Base-by-base conservation (phyloP, 2,329 filamentous ascomycete species). In the Curvularia sp. region DNA sequence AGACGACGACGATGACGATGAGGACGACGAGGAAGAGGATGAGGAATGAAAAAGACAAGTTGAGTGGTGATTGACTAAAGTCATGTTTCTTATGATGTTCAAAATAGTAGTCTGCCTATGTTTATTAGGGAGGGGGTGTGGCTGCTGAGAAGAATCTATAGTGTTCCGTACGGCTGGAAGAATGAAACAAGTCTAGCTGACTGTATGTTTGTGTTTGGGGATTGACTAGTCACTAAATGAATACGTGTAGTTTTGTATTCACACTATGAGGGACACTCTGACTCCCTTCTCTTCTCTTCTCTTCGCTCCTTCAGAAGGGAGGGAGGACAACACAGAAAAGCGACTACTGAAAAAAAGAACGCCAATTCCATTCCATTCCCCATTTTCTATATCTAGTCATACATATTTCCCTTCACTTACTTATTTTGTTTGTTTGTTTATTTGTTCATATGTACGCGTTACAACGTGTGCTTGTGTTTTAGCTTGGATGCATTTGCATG, bases 1-100 rank as follows among this genome's bases (percentile, higher is more conserved):
- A 0, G 69, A 69, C 0, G 69, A 71, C 0, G 66, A 72, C 2
- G 67, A 71, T 1, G 63, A 67, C 10, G 67, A 69, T 2, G 53
- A 56, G 7, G 67, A 71, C 1, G 64, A 69, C 2, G 54, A 56
- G 8, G 67, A 71, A 0, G 64, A 67, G n/a, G 67, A 69, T 1
- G 63, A 63, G 1, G 63, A 65, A 3, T 64, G 64, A 66, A 15
- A 15, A 12, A 3, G 54, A 55, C 10, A 51, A 63, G 44, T 55
- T 3, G 10, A 12, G 31, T 9, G 57, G 47, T 30, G 31, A 18
- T 18, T 15, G 54, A 50, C 5, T 31, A 3, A 31, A 31, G 26
- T 28, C 28, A 31, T 10, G 28, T 31, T 10, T 31, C 8, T 33
- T n/a, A 31, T 39, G 13, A 47, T 47, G 18, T 18, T 38, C 33